Percentiles rank a stretch among this genome's conserved stretches.
These are phyloP conservation scores for Penicillium salamii DNA, from an alignment of 495 filamentous ascomycete genomes.

Conservation along the genomic window DNA sequence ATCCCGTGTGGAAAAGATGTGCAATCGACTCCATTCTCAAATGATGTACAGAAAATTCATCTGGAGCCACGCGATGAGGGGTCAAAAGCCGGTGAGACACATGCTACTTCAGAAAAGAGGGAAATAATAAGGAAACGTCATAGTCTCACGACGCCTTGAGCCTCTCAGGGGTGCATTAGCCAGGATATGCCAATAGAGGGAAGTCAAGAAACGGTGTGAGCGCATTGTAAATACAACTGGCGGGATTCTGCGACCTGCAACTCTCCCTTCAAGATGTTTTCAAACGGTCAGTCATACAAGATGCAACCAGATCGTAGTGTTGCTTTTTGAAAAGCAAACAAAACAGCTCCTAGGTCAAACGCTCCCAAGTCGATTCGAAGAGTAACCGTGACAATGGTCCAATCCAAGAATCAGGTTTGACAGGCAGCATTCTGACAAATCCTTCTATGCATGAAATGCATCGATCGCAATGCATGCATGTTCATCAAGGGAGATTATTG, in stretches of 20 bases:
- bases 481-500: not conserved
- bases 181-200: conserved; percentile 3
- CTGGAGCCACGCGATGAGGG: conserved; percentile 22
- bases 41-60: conserved; percentile 20
- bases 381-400: conserved; percentile 1
- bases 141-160: conserved; percentile 4
- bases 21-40: conserved; percentile 2
- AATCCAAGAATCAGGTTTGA: conserved; percentile 8
- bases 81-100: conserved; percentile 29
- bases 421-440: conserved; percentile 17
- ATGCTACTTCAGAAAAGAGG: too few species aligned
- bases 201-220: conserved; percentile 11
- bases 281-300: not conserved
- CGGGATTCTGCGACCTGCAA: conserved; percentile 1
- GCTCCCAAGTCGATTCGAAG: not conserved
- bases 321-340: conserved; percentile 4
- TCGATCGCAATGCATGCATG: conserved; percentile 18
- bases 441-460: conserved; percentile 25
- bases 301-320: conserved; percentile 2
- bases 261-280: not conserved
- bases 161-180: conserved; percentile 5
- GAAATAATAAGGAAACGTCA: not conserved
- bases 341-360: not conserved
- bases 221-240: conserved; percentile 2
- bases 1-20: conserved; percentile 7